Percentiles rank a stretch among this genome's conserved stretches.
Conservation (phyloP, 2,329 filamentous ascomycete species). For the Sporothrix schenckii region DNA sequence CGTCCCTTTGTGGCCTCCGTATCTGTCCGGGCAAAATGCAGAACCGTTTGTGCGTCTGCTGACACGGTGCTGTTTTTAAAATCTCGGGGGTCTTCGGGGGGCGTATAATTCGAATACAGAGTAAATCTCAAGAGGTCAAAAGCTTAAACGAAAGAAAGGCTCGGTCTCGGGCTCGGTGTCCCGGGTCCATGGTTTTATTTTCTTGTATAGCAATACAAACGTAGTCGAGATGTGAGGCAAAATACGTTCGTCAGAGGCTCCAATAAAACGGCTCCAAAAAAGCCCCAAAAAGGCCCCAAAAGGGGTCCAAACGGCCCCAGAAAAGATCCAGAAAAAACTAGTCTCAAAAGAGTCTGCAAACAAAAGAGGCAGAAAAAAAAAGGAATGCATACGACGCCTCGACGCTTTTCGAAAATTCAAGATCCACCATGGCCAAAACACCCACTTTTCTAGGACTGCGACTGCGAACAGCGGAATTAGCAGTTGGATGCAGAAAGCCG, state of each 20-base stretch:
- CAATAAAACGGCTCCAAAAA: slow-evolving; percentile 16
- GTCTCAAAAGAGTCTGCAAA: background rate
- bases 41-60: background rate
- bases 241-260: background rate
- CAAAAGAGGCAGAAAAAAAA: background rate
- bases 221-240: background rate
- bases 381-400: background rate
- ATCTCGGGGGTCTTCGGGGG: background rate
- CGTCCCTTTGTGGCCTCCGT: slow-evolving; percentile 21
- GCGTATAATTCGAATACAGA: background rate
- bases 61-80: background rate
- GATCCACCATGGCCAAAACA: slow-evolving; percentile 4
- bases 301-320: background rate
- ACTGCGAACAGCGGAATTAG: background rate
- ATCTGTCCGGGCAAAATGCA: slow-evolving; percentile 7
- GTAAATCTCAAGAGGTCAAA: background rate
- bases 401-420: background rate
- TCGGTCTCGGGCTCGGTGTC: slow-evolving; percentile 19
- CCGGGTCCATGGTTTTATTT: background rate
- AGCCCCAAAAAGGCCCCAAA: background rate
- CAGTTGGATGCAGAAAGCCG: background rate
- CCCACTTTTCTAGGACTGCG: background rate
- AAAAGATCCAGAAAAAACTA: slow-evolving; percentile 19
- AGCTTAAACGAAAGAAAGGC: background rate
- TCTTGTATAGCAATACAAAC: no score